Evolutionary conservation across 2,329 filamentous ascomycete genomes (phyloP), one percentile per base, ranked within the genome.

Genomic region (Hortaea werneckii): DNA sequence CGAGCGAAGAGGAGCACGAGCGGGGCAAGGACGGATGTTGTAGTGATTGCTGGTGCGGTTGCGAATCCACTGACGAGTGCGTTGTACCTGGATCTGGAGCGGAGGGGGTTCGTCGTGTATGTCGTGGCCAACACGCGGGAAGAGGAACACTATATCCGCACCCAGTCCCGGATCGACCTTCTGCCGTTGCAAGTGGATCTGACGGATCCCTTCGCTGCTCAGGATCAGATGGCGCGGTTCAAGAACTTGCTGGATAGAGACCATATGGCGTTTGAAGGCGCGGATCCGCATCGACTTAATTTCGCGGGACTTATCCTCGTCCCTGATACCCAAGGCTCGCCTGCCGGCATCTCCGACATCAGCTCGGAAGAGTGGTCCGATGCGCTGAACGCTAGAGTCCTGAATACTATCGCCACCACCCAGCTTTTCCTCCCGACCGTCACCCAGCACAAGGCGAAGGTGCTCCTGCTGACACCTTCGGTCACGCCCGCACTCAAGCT

Each of bases 51-150:
- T 20, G 90, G 90, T n/a, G 88, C 87, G 13, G 85, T 87, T 2
- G 79, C 83, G 42, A 81, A 94, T 58, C 85, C 89, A 11, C 74
- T 95, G 59, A 90, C 87, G 5, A 83, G 82, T 58, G 87, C 87
- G 8, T 72, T 96, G 44, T 81, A 87, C 2, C 68, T 89, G 41
- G 92, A 98, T 61, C 73, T 98, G 54, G 92, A 96, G 68, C 76
- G 88, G 49, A 80, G 88, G 53, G 92, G 92, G 4, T 96, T 94
- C 64, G 85, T 96, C 50, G 87, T 96, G 46, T 98, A 88, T 64
- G 75, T 98, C 49, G 85, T 94, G 1, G 90, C 88, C 58, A 83
- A 80, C 52, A 87, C 80, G n/a, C 70, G 81, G 48, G 86, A 95
- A 57, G 90, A 96, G 55, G 88, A 96, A 64, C 74, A 82, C 32